Evolutionary conservation across 169 alveolate species (phyloP).

Genomic region (Plasmodium billcollinsi): DNA sequence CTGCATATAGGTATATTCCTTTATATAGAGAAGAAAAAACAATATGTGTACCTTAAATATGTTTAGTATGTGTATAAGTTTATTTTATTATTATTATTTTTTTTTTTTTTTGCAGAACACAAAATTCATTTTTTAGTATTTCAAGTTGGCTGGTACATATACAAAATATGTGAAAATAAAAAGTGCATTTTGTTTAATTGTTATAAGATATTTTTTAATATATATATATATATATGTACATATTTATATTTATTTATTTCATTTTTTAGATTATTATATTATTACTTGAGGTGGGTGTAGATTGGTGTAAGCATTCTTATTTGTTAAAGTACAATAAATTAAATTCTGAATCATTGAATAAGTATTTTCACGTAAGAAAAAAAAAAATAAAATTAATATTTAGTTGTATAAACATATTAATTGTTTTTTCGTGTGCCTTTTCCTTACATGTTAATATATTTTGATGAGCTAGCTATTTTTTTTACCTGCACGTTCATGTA

Average conservation of each 20-base stretch:
- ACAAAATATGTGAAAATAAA: neutral
- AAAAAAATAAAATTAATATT: neutral
- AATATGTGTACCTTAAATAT: too few species aligned
- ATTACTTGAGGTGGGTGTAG: constrained; percentile 88
- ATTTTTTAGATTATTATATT: constrained; percentile 67
- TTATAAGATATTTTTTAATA: too few species aligned
- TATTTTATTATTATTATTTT: neutral
- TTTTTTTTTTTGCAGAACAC: constrained; percentile 45
- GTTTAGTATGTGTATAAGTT: neutral
- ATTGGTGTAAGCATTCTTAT: constrained; percentile 89
- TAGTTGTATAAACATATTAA: neutral
- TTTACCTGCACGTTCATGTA: neutral
- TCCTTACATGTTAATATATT: too few species aligned
- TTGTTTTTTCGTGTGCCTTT: too few species aligned
- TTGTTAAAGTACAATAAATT: constrained; percentile 88
- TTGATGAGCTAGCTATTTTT: too few species aligned
- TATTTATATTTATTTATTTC: neutral
- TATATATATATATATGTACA: too few species aligned
- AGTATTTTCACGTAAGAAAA: constrained; percentile 71
- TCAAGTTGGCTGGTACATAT: constrained; percentile 80
- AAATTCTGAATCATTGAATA: constrained; percentile 81
- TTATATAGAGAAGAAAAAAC: too few species aligned
- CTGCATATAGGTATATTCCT: constrained; percentile 69
- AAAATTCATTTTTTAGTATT: constrained; percentile 80
- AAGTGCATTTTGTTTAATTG: neutral